Conservation (phyloP, 2,329 filamentous ascomycete species). For the Calonectria crousiana region DNA sequence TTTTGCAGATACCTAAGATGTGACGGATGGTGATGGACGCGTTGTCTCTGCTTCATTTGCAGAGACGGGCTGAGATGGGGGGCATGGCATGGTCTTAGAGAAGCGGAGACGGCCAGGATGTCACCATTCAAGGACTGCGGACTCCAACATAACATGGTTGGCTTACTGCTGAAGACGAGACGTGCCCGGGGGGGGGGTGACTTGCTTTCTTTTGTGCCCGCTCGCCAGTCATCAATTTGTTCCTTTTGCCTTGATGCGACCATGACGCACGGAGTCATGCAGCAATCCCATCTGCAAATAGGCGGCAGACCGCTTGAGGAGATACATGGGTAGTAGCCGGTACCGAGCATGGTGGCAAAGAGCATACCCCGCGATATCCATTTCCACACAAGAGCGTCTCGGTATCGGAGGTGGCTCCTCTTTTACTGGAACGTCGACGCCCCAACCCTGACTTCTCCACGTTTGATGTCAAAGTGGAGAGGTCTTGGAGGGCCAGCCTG, state of each 20-base stretch:
- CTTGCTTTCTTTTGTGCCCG: not conserved
- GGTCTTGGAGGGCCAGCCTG: not conserved
- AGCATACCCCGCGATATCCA: not conserved
- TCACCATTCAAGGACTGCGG: not conserved
- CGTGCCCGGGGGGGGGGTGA: not conserved
- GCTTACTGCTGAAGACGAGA: not conserved
- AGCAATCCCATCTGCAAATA: not conserved
- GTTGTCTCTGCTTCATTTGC: not conserved
- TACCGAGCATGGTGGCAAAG: not conserved
- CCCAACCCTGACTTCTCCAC: not conserved
- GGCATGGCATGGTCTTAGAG: not conserved
- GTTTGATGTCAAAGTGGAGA: conserved; percentile 3
- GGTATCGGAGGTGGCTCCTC: not conserved
- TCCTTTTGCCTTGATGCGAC: not conserved
- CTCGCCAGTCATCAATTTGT: not conserved
- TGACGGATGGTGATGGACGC: not conserved
- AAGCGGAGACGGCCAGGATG: not conserved
- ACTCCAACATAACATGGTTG: not conserved
- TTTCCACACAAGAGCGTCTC: not conserved
- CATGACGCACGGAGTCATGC: conserved; percentile 4
- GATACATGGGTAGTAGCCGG: not conserved
- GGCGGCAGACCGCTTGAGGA: not conserved
- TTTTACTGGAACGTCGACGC: not conserved
- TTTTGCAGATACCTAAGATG: not conserved
- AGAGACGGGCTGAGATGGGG: not conserved